phyloP scores from a whole-genome alignment of 2,329 filamentous ascomycete species.

The Colletotrichum viniferum region DNA sequence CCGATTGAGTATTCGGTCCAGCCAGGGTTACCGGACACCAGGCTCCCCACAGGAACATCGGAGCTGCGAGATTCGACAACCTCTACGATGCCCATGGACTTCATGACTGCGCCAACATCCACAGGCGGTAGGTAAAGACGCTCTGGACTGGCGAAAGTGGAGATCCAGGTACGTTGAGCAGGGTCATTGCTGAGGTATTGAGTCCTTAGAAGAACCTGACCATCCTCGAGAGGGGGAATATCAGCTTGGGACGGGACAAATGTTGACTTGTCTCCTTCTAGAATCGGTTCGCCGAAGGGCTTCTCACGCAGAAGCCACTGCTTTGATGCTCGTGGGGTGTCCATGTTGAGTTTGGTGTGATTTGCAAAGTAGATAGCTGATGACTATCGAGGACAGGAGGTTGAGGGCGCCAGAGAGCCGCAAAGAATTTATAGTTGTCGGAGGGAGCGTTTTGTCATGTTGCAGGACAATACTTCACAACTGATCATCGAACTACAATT shows the following conservation, averaged over 20 bases:
- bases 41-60: not conserved
- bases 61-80: not conserved
- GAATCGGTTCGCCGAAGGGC: not conserved
- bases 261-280: not conserved
- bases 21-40: not conserved
- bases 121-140: not conserved
- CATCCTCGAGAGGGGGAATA: not conserved
- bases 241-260: not conserved
- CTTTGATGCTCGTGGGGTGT: not conserved
- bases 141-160: not conserved
- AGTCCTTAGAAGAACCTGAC: not conserved
- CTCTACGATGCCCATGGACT: not conserved
- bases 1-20: not conserved
- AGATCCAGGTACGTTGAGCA: not conserved
- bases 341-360: not conserved
- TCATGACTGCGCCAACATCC: not conserved
- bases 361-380: not conserved
- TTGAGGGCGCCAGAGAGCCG: not conserved
- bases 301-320: not conserved
- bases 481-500: not conserved
- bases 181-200: not conserved
- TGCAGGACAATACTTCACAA: not conserved
- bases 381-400: not conserved
- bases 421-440: not conserved
- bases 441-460: not conserved